phyloP scores from a whole-genome alignment of 192 early-diverging fungal species.

The Coemansia sp. region DNA sequence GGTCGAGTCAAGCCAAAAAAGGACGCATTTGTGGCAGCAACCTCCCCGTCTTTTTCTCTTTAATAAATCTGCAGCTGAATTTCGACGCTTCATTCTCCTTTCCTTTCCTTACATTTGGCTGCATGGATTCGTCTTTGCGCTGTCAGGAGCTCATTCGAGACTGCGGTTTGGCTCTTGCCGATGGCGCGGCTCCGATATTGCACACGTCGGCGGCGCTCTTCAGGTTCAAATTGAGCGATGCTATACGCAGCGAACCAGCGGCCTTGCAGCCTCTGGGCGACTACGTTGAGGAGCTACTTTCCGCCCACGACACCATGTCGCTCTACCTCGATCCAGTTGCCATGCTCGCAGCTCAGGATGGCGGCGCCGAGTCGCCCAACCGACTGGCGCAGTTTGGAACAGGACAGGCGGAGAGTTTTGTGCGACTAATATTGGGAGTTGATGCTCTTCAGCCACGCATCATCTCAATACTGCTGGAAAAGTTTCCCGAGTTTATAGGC shows the following conservation, averaged over 20 bases:
- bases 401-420: conserved; percentile 52
- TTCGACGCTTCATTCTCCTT: not conserved
- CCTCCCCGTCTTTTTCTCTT: no score
- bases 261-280: conserved; percentile 1
- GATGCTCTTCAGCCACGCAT: conserved; percentile 58
- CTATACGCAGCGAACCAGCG: not conserved
- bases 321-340: conserved; percentile 25
- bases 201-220: conserved; percentile 31
- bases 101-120: not conserved
- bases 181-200: conserved; percentile 2
- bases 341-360: not conserved
- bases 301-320: conserved; percentile 20
- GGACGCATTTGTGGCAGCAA: no score
- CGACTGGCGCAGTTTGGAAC: not conserved
- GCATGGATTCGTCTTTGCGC: not conserved
- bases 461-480: conserved; percentile 54
- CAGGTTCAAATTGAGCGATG: conserved; percentile 22
- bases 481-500: conserved; percentile 58
- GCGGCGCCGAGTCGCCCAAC: not conserved
- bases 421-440: conserved; percentile 57
- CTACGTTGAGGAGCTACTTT: conserved; percentile 26
- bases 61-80: no score
- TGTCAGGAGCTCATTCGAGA: conserved; percentile 6
- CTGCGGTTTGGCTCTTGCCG: conserved; percentile 24
- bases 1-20: no score